Percentiles rank a stretch among this genome's conserved stretches.
Evolutionary conservation across 2,329 filamentous ascomycete species (phyloP).

Genomic region (Zasmidium citrigriseum): DNA sequence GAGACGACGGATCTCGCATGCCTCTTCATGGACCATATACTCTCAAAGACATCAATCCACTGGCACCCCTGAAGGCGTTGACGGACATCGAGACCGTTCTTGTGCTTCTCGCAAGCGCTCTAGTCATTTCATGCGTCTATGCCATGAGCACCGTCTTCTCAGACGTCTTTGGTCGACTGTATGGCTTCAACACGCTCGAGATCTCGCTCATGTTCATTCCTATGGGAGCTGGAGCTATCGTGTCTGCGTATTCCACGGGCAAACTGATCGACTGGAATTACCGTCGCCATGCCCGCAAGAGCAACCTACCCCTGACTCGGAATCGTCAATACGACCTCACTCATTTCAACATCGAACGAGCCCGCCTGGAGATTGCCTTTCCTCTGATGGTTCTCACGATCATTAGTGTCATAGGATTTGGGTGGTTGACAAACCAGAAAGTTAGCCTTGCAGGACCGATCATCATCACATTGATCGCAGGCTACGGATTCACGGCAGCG

Average conservation of each 20-base stretch:
- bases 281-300: conserved; percentile 61
- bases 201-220: conserved; percentile 19
- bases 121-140: conserved; percentile 16
- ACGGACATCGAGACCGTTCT: background rate
- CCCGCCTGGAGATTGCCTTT: conserved; percentile 41
- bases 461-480: conserved; percentile 45
- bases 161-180: conserved; percentile 39
- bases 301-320: conserved; percentile 62
- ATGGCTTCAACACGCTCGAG: conserved; percentile 34
- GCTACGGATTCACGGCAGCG: conserved; percentile 33
- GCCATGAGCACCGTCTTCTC: conserved; percentile 23
- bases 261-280: conserved; percentile 71
- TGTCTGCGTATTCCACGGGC: conserved; percentile 40
- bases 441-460: conserved; percentile 42
- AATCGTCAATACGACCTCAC: conserved; percentile 56
- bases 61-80: background rate
- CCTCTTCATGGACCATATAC: background rate
- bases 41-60: background rate
- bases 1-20: background rate
- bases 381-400: conserved; percentile 14
- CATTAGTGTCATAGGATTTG: conserved; percentile 37
- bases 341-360: conserved; percentile 52
- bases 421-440: conserved; percentile 41
- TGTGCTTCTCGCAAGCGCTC: conserved; percentile 31
- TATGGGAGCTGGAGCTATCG: background rate